Conservation (phyloP, 2,329 filamentous ascomycete genomes). For the Fusarium brachygibbosum region DNA sequence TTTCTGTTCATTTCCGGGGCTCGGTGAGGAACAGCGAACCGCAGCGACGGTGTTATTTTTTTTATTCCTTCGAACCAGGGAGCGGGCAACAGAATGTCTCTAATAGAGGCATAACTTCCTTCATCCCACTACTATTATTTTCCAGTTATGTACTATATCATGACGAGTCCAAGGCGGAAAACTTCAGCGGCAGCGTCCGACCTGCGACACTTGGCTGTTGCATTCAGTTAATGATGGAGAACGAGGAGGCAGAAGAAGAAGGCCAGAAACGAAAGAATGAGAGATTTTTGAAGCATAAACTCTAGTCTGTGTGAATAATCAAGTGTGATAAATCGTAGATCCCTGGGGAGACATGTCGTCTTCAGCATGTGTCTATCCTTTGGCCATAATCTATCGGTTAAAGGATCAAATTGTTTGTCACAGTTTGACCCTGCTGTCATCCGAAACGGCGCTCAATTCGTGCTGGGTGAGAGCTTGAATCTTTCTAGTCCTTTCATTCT, state of each 20-base stretch:
- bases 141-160: constrained; percentile 40
- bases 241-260: constrained; percentile 16
- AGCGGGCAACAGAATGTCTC: constrained; percentile 31
- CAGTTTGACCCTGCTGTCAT: not conserved
- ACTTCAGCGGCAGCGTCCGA: constrained; percentile 13
- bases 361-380: not conserved
- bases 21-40: constrained; percentile 30
- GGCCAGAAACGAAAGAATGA: constrained; percentile 31
- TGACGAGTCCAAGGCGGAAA: constrained; percentile 22
- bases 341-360: not conserved
- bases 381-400: not conserved
- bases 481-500: not conserved
- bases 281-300: constrained; percentile 11
- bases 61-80: constrained; percentile 23
- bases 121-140: constrained; percentile 16
- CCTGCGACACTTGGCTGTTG: constrained; percentile 12
- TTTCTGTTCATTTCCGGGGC: constrained; percentile 36
- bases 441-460: not conserved
- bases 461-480: not conserved
- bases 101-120: constrained; percentile 24
- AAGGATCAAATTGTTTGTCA: not conserved
- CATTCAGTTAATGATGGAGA: constrained; percentile 37
- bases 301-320: not conserved
- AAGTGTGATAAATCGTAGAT: not conserved
- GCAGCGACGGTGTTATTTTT: constrained; percentile 37